Evolutionary conservation across 108 stramenopile species (phyloP).

Genomic region (Skeletonema grethae): DNA sequence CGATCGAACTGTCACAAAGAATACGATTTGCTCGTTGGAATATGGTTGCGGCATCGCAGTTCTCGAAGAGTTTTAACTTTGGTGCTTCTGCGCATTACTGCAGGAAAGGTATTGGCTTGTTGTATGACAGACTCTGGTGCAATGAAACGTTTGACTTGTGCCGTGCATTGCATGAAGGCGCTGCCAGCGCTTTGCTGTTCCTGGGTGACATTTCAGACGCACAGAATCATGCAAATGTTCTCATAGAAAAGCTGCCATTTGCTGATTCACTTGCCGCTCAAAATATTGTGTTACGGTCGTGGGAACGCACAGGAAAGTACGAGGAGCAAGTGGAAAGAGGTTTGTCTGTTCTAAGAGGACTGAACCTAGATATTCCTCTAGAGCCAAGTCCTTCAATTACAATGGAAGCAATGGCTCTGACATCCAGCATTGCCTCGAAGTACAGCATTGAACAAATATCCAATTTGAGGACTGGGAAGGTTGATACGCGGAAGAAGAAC

Average conservation of each 20-base stretch:
- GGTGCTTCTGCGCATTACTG: slow-evolving; percentile 14
- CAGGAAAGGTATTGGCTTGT: slow-evolving; percentile 11
- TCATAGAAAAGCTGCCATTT: slow-evolving; percentile 8
- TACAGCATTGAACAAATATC: slow-evolving; percentile 8
- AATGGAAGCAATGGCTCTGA: background rate
- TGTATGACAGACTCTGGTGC: background rate
- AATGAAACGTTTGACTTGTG: background rate
- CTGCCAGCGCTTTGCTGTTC: slow-evolving; percentile 6
- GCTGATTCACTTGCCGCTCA: slow-evolving; percentile 10
- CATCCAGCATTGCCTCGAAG: slow-evolving; percentile 2
- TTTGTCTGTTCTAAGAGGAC: background rate
- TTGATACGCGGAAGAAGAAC: slow-evolving; percentile 1
- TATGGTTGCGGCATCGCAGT: background rate
- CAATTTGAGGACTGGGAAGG: background rate
- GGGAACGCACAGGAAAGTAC: background rate
- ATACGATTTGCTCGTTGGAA: slow-evolving; percentile 11
- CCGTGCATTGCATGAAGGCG: slow-evolving; percentile 7
- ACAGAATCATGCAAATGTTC: slow-evolving; percentile 3
- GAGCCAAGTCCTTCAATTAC: background rate
- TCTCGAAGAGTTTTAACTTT: slow-evolving; percentile 4
- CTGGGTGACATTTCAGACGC: background rate
- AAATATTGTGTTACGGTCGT: background rate
- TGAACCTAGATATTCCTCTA: background rate
- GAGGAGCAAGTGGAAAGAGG: background rate
- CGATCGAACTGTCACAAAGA: background rate